Conservation (phyloP, 768 basidiomycete genomes). For the Polyporus arcularius region DNA sequence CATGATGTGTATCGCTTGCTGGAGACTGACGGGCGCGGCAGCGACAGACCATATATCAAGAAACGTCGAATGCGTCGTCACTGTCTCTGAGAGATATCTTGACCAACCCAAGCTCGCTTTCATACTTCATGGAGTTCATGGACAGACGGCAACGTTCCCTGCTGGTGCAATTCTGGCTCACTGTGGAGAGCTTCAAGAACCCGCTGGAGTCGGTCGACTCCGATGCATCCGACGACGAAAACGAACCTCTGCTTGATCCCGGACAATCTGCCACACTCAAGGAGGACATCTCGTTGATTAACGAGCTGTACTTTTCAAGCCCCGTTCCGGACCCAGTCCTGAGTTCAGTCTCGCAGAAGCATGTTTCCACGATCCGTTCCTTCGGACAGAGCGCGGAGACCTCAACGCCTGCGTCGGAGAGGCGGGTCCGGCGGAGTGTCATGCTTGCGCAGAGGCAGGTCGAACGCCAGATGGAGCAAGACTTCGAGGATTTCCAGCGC, state of each 20-base stretch:
- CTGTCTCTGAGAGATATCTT: conserved; percentile 78
- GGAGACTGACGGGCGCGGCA: conserved; percentile 22
- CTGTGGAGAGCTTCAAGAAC: conserved; percentile 97
- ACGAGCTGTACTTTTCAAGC: conserved; percentile 82
- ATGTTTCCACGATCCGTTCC: conserved; percentile 66
- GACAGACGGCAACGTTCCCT: conserved; percentile 83
- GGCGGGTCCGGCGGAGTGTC: conserved; percentile 73
- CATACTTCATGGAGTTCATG: conserved; percentile 99
- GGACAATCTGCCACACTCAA: conserved; percentile 62
- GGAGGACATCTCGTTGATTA: conserved; percentile 89
- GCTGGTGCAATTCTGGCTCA: conserved; percentile 96
- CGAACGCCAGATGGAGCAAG: conserved; percentile 84
- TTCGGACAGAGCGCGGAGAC: conserved; percentile 57
- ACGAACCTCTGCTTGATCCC: conserved; percentile 58
- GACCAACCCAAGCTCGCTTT: conserved; percentile 84
- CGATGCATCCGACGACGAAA: conserved; percentile 55
- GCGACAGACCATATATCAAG: conserved; percentile 34
- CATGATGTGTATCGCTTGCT: not conserved
- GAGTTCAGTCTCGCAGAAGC: conserved; percentile 65
- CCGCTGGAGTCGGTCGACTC: conserved; percentile 83
- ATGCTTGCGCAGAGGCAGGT: conserved; percentile 85
- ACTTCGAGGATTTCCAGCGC: conserved; percentile 85
- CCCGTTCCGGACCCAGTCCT: conserved; percentile 58
- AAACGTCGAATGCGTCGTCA: conserved; percentile 44
- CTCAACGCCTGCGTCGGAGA: conserved; percentile 43